A percentile compares a stretch with the other conserved stretches of the same genome.
Evolutionary conservation across 192 early-diverging fungal species (phyloP).

Genomic region (Backusella luteola): DNA sequence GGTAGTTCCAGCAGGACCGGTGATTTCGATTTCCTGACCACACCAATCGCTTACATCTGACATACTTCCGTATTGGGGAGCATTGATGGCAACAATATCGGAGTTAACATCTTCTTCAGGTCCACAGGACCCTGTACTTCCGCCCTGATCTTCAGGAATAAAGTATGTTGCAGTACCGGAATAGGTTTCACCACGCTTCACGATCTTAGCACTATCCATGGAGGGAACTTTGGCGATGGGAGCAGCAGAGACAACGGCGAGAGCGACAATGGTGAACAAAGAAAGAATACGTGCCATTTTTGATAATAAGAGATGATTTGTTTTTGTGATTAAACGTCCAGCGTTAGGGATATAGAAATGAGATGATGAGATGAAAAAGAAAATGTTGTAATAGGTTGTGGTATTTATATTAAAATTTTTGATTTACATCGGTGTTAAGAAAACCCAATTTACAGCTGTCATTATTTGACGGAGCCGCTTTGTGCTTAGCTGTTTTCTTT

Average conservation of each 20-base stretch:
- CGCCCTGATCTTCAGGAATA: slow-evolving; percentile 24
- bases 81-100: slow-evolving; percentile 30
- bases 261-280: slow-evolving; percentile 13
- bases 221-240: not conserved
- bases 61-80: slow-evolving; percentile 25
- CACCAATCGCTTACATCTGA: slow-evolving; percentile 22
- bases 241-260: slow-evolving; percentile 9
- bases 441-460: not conserved
- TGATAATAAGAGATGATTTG: not conserved
- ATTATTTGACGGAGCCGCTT: not conserved
- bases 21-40: slow-evolving; percentile 24
- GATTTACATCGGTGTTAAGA: not conserved
- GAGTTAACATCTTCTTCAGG: slow-evolving; percentile 14
- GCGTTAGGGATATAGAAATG: slow-evolving; percentile 9
- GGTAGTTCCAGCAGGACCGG: slow-evolving; percentile 39
- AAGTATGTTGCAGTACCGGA: slow-evolving; percentile 29
- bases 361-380: not conserved
- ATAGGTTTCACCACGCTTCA: not conserved
- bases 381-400: not conserved
- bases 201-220: not conserved
- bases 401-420: not conserved
- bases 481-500: not conserved
- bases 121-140: slow-evolving; percentile 18
- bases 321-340: slow-evolving; percentile 9
- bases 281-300: slow-evolving; percentile 6